Evolutionary conservation across 176 grass and related monocot species (phyloP).

Genomic region (Triticum dicoccoides): DNA sequence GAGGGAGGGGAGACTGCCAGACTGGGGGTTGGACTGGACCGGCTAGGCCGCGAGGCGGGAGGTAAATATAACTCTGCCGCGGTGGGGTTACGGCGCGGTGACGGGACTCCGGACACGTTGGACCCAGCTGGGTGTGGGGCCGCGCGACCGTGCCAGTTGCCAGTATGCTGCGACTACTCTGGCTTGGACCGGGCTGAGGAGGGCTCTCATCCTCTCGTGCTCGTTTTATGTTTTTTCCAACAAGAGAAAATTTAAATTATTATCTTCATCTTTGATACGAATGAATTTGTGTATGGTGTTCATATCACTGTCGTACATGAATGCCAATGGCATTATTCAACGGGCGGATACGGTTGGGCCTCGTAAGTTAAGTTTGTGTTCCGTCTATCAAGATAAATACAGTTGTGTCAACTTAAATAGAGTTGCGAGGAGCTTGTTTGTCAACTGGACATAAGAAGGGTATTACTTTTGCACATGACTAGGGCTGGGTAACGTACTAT

Average conservation of each 20-base stretch:
- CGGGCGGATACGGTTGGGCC: not conserved
- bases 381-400: not conserved
- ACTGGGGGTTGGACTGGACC: not conserved
- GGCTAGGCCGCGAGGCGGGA: not conserved
- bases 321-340: constrained; percentile 11
- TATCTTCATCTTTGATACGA: not conserved
- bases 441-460: not conserved
- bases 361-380: not conserved
- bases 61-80: constrained; percentile 33
- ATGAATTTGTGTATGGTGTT: not conserved
- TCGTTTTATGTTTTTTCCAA: not conserved
- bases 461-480: not conserved
- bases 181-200: not conserved
- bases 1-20: not conserved
- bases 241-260: not conserved
- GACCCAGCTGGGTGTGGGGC: constrained; percentile 37
- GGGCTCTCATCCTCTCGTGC: not conserved
- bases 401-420: not conserved
- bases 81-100: constrained; percentile 17
- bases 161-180: not conserved
- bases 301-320: not conserved
- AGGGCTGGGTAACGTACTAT: too few relatives aligned
- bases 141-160: constrained; percentile 2
- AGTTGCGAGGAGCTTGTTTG: not conserved
- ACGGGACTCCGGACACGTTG: not conserved